Base-by-base conservation (phyloP, 108 stramenopile species). In the Nitzschia palea region DNA sequence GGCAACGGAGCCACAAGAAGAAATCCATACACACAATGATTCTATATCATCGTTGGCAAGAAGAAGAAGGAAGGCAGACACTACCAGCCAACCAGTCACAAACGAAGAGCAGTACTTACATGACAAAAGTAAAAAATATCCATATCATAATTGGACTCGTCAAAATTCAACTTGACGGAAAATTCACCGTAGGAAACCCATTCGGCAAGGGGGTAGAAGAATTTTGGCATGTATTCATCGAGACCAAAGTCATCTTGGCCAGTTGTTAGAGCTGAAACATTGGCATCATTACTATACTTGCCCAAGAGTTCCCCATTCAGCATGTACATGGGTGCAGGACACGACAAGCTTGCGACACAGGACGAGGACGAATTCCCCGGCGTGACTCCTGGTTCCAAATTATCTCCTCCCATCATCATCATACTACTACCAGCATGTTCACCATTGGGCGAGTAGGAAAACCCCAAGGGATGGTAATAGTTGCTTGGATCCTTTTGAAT, bases 51-150 rank as follows among this genome's bases (percentile, higher is more conserved):
- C n/a, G n/a, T n/a, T n/a, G n/a, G n/a, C n/a, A n/a, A n/a, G n/a
- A n/a, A 86, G 66, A 37, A 70, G 71, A n/a, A 28, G 6, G 14
- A 9, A 14, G 8, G 18, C 10, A 8, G 9, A 10, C 9, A 31
- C 8, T 5, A 22, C 8, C 32, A 9, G 31, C 10, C 8, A 14
- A 5, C 12, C 12, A 20, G 8, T 22, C n/a, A 20, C 12, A 52
- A 20, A 18, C 42, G 42, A 18, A 1, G 1, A 36, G 26, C 32
- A 14, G 27, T 43, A 80, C 83, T 73, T 66, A 87, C 73, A 67
- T 96, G 96, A 69, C 96, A 96, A 62, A 95, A 96, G 65, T 94
- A 95, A 53, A 96, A 96, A 30, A 96, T 81, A 64, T 96, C 96
- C 64, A 79, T 55, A 15, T 56, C 55, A 32, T 59, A 79, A 23